A percentile compares a stretch with the other conserved stretches of the same genome.
These are phyloP conservation scores for Dovyalis caffra DNA, from an alignment of 345 rosid genomes.

Conservation along the genomic window DNA sequence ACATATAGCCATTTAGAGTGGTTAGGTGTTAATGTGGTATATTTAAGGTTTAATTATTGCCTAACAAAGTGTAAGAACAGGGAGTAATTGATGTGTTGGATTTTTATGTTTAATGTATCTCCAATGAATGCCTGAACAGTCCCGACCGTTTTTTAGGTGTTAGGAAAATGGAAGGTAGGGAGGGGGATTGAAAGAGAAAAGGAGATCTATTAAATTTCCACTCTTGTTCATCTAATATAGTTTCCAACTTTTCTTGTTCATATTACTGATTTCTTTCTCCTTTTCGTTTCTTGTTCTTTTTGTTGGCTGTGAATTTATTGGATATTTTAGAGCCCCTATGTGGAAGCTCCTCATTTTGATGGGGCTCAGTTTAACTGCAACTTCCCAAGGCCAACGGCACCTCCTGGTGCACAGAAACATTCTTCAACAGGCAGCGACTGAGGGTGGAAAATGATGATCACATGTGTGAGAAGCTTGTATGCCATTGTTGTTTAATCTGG, in stretches of 20 bases:
- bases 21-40: neutral
- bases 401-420: conserved; percentile 70
- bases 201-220: too few relatives aligned
- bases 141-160: neutral
- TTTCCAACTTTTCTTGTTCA: neutral
- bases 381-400: conserved; percentile 70
- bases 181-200: neutral
- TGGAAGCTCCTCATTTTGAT: conserved; percentile 60
- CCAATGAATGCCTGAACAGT: neutral
- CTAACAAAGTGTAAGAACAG: neutral
- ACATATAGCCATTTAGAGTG: neutral
- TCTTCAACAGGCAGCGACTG: conserved; percentile 39
- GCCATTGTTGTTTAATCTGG: neutral
- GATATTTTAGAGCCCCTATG: conserved; percentile 57
- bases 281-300: neutral
- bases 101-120: neutral
- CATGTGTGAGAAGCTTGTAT: conserved; percentile 11
- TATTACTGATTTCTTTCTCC: neutral
- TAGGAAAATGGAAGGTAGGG: neutral
- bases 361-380: conserved; percentile 32
- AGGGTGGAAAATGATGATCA: conserved; percentile 21
- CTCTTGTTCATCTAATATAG: neutral
- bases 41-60: neutral
- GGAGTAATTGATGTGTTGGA: neutral
- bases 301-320: neutral